Percentiles rank a stretch among this genome's conserved stretches.
These are phyloP conservation scores for Hygrophila difformis DNA, from an alignment of 257 asterid genomes.

Conservation along the genomic window DNA sequence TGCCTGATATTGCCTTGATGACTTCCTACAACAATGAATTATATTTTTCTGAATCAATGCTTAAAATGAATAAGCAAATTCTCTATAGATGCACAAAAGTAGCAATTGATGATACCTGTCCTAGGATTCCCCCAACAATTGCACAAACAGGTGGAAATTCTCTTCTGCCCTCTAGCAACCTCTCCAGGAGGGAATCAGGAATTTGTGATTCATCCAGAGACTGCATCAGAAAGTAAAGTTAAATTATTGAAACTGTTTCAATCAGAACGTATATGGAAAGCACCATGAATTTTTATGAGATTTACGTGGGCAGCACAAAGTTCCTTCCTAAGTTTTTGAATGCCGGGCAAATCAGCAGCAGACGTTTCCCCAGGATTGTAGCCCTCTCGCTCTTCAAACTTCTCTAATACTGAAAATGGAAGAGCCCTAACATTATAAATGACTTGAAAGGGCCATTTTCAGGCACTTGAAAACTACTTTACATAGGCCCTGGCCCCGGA, in stretches of 20 bases:
- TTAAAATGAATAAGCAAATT: background rate
- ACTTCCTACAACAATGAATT: conserved; percentile 53
- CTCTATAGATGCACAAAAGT: too few relatives aligned
- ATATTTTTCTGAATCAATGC: conserved; percentile 7
- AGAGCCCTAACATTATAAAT: too few relatives aligned
- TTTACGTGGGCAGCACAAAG: conserved; percentile 67
- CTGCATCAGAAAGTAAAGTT: conserved; percentile 30
- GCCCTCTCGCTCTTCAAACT: conserved; percentile 69
- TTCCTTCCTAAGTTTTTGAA: conserved; percentile 61
- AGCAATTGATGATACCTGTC: conserved; percentile 51
- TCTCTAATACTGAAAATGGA: conserved; percentile 59
- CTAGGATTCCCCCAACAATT: conserved; percentile 83
- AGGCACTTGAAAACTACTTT: too few relatives aligned
- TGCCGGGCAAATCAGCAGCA: conserved; percentile 46
- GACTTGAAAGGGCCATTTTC: too few relatives aligned
- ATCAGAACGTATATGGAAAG: background rate
- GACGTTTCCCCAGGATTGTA: conserved; percentile 71
- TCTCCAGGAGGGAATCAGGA: conserved; percentile 68
- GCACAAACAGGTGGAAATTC: conserved; percentile 98
- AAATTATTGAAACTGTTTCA: conserved; percentile 13
- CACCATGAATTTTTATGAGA: background rate
- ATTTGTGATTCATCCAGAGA: conserved; percentile 55
- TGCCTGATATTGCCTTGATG: conserved; percentile 90
- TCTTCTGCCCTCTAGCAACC: conserved; percentile 51
- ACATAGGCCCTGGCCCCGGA: too few relatives aligned